Conservation (phyloP, 1,284 basidiomycete genomes). For the Flammula alnicola region DNA sequence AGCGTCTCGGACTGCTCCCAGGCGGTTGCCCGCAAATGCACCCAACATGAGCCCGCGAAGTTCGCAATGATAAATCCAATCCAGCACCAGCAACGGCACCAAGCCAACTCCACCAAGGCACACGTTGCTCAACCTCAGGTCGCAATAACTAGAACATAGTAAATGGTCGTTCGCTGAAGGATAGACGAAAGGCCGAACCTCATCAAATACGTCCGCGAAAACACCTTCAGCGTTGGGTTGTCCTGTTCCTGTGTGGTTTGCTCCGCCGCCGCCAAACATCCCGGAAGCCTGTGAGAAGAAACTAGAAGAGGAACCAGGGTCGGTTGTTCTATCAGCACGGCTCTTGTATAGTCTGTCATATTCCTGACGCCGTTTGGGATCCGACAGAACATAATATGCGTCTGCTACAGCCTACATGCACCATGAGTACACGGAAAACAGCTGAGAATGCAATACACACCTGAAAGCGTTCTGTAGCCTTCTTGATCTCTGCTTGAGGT, state of each 20-base stretch:
- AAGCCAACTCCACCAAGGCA: constrained; percentile 78
- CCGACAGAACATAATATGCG: constrained; percentile 95
- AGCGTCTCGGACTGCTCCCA: constrained; percentile 89
- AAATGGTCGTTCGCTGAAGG: constrained; percentile 2
- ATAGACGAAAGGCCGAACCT: constrained; percentile 50
- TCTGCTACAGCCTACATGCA: constrained; percentile 80
- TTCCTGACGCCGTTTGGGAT: constrained; percentile 77
- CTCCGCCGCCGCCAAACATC: constrained; percentile 58
- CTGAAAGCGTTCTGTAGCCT: constrained; percentile 84
- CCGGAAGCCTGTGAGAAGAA: constrained; percentile 82
- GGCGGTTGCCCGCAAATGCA: constrained; percentile 81
- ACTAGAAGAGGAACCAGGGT: constrained; percentile 69
- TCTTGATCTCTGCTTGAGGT: constrained; percentile 69
- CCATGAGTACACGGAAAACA: neutral
- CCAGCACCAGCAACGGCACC: constrained; percentile 73
- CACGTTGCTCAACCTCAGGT: constrained; percentile 74
- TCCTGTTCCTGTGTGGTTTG: constrained; percentile 39
- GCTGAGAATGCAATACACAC: constrained; percentile 35
- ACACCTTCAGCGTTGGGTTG: constrained; percentile 81
- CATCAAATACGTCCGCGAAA: constrained; percentile 91
- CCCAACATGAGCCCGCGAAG: constrained; percentile 82
- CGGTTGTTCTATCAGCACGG: constrained; percentile 55
- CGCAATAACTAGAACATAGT: constrained; percentile 59
- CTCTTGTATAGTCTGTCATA: constrained; percentile 77
- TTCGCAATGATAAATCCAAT: constrained; percentile 91